Evolutionary conservation across 768 basidiomycete species (phyloP).

Genomic region (Lanmaoa rubissima): DNA sequence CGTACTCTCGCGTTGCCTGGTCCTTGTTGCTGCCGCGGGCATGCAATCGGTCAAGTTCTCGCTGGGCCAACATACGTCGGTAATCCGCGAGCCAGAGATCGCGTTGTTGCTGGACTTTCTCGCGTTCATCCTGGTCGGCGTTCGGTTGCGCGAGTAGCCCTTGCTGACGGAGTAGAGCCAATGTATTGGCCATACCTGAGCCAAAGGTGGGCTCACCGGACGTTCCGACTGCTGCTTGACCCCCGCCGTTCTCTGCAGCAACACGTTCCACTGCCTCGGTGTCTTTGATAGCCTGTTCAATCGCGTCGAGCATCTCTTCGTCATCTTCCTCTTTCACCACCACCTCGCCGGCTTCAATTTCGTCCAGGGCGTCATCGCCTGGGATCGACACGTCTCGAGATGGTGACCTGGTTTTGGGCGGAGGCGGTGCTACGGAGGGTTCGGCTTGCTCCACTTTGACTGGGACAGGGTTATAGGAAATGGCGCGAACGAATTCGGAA

Average conservation of each 20-base stretch:
- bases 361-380: conserved; percentile 64
- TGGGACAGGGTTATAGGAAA: conserved; percentile 61
- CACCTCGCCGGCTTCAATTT: conserved; percentile 81
- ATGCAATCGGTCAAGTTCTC: conserved; percentile 77
- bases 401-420: conserved; percentile 37
- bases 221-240: conserved; percentile 50
- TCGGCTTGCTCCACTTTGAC: conserved; percentile 50
- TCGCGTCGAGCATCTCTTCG: conserved; percentile 74
- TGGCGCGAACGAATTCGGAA: conserved; percentile 90
- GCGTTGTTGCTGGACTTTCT: conserved; percentile 76
- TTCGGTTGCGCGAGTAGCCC: conserved; percentile 73
- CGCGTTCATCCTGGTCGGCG: conserved; percentile 69
- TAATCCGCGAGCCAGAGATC: conserved; percentile 92
- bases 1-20: conserved; percentile 91
- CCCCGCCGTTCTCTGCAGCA: conserved; percentile 32
- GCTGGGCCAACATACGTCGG: conserved; percentile 67
- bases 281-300: conserved; percentile 66
- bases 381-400: conserved; percentile 57
- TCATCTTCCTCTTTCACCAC: conserved; percentile 78
- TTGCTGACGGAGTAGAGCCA: conserved; percentile 87
- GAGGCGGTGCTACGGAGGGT: conserved; percentile 23
- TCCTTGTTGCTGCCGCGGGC: conserved; percentile 82
- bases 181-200: conserved; percentile 83
- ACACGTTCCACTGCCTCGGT: conserved; percentile 55
- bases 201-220: conserved; percentile 77